Percentiles rank a stretch among this genome's conserved stretches.
These are phyloP conservation scores for Fusarium anguioides DNA, from an alignment of 2,329 filamentous ascomycete species.

Conservation along the genomic window DNA sequence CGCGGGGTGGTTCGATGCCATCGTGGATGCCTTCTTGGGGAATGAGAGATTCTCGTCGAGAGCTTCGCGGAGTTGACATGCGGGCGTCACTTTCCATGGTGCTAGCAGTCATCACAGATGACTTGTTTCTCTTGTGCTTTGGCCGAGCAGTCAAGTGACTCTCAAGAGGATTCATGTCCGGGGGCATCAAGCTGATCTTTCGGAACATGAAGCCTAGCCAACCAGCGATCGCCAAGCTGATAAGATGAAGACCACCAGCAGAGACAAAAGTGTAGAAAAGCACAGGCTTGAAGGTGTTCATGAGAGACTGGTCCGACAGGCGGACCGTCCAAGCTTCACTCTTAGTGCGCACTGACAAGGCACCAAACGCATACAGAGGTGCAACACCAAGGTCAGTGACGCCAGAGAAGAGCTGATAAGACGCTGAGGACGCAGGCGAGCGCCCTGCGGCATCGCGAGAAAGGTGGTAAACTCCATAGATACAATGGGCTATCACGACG, in stretches of 20 bases:
- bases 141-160: conserved; percentile 80
- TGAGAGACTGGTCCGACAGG: conserved; percentile 66
- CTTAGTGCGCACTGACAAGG: conserved; percentile 58
- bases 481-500: conserved; percentile 75
- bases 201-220: conserved; percentile 84
- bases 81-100: conserved; percentile 68
- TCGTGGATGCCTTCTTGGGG: conserved; percentile 60
- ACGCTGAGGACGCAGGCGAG: conserved; percentile 82
- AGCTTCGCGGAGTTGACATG: conserved; percentile 59
- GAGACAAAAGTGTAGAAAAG: conserved; percentile 75
- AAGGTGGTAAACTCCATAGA: conserved; percentile 87
- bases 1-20: conserved; percentile 60
- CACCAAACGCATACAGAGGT: conserved; percentile 68
- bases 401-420: conserved; percentile 87
- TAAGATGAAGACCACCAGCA: conserved; percentile 73
- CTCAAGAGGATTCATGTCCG: conserved; percentile 95
- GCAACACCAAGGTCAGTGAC: conserved; percentile 72
- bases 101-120: conserved; percentile 61
- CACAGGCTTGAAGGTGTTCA: conserved; percentile 70
- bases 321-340: conserved; percentile 73
- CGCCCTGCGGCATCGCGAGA: conserved; percentile 75
- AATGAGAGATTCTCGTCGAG: conserved; percentile 56
- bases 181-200: conserved; percentile 83
- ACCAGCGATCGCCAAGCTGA: conserved; percentile 76
- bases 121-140: conserved; percentile 79